These are phyloP conservation scores for Ustilago trichophora DNA, from an alignment of 1,284 basidiomycete species.

Conservation along the genomic window DNA sequence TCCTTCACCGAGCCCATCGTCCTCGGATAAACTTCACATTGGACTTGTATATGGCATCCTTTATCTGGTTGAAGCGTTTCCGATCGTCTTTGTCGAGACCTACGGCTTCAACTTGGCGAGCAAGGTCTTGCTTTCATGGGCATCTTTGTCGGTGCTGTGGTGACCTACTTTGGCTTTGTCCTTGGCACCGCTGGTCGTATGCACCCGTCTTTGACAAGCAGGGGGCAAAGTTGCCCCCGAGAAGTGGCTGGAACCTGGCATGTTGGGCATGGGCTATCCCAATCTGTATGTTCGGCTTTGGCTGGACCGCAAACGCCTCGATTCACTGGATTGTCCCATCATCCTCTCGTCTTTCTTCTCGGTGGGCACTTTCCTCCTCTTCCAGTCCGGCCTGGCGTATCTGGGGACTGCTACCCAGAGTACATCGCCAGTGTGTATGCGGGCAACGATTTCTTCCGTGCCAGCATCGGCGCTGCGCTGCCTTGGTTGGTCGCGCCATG, in stretches of 20 bases:
- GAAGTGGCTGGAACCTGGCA: constrained; percentile 49
- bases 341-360: constrained; percentile 38
- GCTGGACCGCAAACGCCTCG: constrained; percentile 50
- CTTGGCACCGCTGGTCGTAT: constrained; percentile 36
- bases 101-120: constrained; percentile 57
- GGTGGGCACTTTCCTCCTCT: constrained; percentile 49
- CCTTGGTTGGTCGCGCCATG: constrained; percentile 51
- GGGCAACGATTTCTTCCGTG: constrained; percentile 52
- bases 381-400: constrained; percentile 48
- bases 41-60: constrained; percentile 47
- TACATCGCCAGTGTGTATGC: constrained; percentile 54
- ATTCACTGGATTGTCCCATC: constrained; percentile 61
- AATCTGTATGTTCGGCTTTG: constrained; percentile 56
- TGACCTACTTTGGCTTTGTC: constrained; percentile 32
- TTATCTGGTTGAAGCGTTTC: constrained; percentile 52
- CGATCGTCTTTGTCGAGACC: constrained; percentile 47
- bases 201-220: constrained; percentile 28
- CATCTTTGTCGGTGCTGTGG: constrained; percentile 47
- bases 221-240: constrained; percentile 46
- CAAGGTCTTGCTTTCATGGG: constrained; percentile 51
- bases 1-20: constrained; percentile 46
- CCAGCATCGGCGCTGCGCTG: constrained; percentile 49
- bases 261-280: constrained; percentile 69
- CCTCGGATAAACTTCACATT: constrained; percentile 52
- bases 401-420: constrained; percentile 46